Evolutionary conservation across 257 asterid species (phyloP).

Genomic region (Agastache rugosa): DNA sequence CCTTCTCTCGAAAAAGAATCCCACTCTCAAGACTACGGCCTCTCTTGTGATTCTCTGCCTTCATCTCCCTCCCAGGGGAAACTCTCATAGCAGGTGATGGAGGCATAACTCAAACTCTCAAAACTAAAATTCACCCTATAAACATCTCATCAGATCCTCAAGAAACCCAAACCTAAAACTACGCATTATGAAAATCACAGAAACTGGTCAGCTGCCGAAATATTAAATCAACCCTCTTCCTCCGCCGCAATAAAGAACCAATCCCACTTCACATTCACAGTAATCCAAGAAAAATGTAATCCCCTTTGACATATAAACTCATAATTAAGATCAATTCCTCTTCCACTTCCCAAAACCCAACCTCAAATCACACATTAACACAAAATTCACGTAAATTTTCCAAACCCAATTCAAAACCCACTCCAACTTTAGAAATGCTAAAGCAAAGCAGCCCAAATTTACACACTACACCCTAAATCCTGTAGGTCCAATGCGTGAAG

Average conservation of each 20-base stretch:
- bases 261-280: slow-evolving; percentile 40
- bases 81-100: slow-evolving; percentile 84
- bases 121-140: slow-evolving; percentile 29
- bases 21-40: slow-evolving; percentile 88
- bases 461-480: slow-evolving; percentile 27
- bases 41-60: slow-evolving; percentile 79
- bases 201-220: slow-evolving; percentile 7
- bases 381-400: slow-evolving; percentile 20
- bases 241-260: slow-evolving; percentile 36
- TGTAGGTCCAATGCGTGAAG: slow-evolving; percentile 32
- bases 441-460: slow-evolving; percentile 36
- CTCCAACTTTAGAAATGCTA: slow-evolving; percentile 34
- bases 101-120: slow-evolving; percentile 60
- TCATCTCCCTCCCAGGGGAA: slow-evolving; percentile 81
- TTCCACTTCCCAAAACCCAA: slow-evolving; percentile 35
- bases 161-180: slow-evolving; percentile 36
- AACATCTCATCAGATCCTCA: slow-evolving; percentile 42
- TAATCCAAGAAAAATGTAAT: slow-evolving; percentile 27
- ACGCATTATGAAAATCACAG: slow-evolving; percentile 39
- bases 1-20: slow-evolving; percentile 61
- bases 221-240: slow-evolving; percentile 28
- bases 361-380: slow-evolving; percentile 32
- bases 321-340: slow-evolving; percentile 27
- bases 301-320: slow-evolving; percentile 18
- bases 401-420: slow-evolving; percentile 35